Percentiles rank a stretch among this genome's conserved stretches.
Evolutionary conservation across 129 eudicot species (phyloP).

Genomic region (Calendula officinalis): DNA sequence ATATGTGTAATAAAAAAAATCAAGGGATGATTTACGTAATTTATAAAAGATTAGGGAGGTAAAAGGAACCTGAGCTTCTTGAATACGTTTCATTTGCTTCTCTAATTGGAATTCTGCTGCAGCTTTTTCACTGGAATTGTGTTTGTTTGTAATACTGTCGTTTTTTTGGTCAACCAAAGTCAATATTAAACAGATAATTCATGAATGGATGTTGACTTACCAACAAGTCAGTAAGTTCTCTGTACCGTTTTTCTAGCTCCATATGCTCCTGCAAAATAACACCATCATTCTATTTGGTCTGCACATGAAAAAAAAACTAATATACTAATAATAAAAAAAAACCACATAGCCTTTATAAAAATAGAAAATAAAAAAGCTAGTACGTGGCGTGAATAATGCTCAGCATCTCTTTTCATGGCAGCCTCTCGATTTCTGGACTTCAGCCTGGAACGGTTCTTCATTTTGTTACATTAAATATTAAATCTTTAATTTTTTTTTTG

Average conservation of each 20-base stretch:
- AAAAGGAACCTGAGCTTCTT: constrained; percentile 77
- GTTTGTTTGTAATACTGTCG: constrained; percentile 93
- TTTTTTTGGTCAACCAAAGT: constrained; percentile 25
- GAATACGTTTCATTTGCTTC: constrained; percentile 78
- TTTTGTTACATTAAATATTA: constrained; percentile 7
- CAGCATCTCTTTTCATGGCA: constrained; percentile 99
- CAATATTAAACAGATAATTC: constrained; percentile 6
- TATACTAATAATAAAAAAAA: too few relatives aligned
- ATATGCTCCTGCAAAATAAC: constrained; percentile 71
- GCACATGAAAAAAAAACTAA: too few relatives aligned
- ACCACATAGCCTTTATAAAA: too few relatives aligned
- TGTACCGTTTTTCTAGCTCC: constrained; percentile 96
- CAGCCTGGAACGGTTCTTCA: constrained; percentile 61
- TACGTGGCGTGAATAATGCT: constrained; percentile 98
- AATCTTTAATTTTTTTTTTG: too few relatives aligned
- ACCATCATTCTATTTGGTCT: constrained; percentile 15
- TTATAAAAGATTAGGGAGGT: constrained; percentile 12
- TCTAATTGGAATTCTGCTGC: constrained; percentile 97
- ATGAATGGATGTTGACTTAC: constrained; percentile 35
- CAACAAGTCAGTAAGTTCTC: constrained; percentile 92
- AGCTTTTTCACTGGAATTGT: constrained; percentile 92
- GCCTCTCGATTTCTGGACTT: constrained; percentile 92
- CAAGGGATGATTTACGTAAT: too few relatives aligned
- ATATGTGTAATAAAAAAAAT: too few relatives aligned
- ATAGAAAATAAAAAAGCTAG: too few relatives aligned